Evolutionary conservation across 2,329 filamentous ascomycete species (phyloP).

Genomic region (Sarocladiaceae sp.): DNA sequence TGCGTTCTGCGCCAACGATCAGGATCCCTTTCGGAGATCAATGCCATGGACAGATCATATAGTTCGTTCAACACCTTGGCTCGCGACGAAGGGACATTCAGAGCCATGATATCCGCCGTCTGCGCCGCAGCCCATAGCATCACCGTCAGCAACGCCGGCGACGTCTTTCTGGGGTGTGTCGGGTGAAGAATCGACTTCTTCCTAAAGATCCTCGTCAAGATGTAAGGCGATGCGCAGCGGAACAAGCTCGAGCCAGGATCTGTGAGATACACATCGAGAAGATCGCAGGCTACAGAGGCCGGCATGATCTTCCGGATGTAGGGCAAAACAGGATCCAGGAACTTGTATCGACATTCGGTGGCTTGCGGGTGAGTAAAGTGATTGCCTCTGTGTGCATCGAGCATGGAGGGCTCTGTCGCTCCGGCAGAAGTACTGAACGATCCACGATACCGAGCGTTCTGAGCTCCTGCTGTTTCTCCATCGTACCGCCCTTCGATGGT

Average conservation of each 20-base stretch:
- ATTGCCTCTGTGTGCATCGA: slow-evolving; percentile 16
- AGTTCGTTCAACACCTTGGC: slow-evolving; percentile 31
- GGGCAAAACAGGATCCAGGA: slow-evolving; percentile 33
- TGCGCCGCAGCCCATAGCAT: slow-evolving; percentile 43
- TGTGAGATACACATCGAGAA: slow-evolving; percentile 41
- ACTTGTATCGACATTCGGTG: slow-evolving; percentile 27
- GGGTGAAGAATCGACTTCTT: slow-evolving; percentile 35
- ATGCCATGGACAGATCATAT: slow-evolving; percentile 28
- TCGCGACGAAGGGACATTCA: slow-evolving; percentile 34
- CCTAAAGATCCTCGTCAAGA: slow-evolving; percentile 39
- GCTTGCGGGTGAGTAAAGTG: slow-evolving; percentile 1
- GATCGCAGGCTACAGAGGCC: slow-evolving; percentile 35
- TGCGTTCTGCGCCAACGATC: slow-evolving; percentile 31
- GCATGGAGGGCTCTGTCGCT: background rate
- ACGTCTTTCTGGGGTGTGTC: slow-evolving; percentile 31
- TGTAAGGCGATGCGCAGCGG: slow-evolving; percentile 39
- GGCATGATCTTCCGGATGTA: slow-evolving; percentile 32
- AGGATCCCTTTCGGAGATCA: slow-evolving; percentile 28
- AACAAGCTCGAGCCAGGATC: slow-evolving; percentile 37
- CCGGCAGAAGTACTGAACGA: slow-evolving; percentile 14
- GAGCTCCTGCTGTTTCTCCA: slow-evolving; percentile 16
- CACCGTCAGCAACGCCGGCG: slow-evolving; percentile 37
- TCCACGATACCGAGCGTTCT: slow-evolving; percentile 12
- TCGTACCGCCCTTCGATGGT: slow-evolving; percentile 1
- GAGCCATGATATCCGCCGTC: slow-evolving; percentile 37